Percentiles rank a stretch among this genome's conserved stretches.
These are phyloP conservation scores for Mortierella sp. DNA, from an alignment of 371 early-diverging fungal genomes.

Conservation along the genomic window DNA sequence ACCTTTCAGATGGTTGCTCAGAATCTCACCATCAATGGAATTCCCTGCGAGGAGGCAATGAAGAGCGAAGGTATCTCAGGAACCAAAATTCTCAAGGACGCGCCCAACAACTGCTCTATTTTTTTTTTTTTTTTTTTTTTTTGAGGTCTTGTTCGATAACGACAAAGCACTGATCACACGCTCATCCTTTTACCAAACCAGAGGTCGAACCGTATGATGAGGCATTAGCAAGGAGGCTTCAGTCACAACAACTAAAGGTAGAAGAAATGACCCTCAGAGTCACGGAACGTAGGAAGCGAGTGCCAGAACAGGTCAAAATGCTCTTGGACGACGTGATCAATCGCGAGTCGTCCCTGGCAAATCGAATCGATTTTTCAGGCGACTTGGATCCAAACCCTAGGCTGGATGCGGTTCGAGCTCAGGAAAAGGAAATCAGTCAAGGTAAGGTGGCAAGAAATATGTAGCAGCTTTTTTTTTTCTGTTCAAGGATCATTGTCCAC, in stretches of 20 bases:
- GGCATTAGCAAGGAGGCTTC: slow-evolving; percentile 26
- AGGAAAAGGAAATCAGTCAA: neutral
- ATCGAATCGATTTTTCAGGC: slow-evolving; percentile 36
- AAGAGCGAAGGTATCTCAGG: slow-evolving; percentile 27
- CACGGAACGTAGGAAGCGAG: slow-evolving; percentile 52
- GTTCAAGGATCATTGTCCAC: neutral
- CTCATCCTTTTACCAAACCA: neutral
- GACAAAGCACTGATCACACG: neutral
- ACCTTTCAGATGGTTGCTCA: slow-evolving; percentile 37
- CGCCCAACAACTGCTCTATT: neutral
- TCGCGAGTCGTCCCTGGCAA: slow-evolving; percentile 38
- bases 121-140: neutral
- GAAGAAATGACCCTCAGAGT: slow-evolving; percentile 48
- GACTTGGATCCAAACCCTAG: slow-evolving; percentile 6
- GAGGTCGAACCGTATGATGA: slow-evolving; percentile 49
- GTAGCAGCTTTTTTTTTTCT: too few species aligned
- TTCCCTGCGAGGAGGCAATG: slow-evolving; percentile 45
- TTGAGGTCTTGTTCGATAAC: too few species aligned
- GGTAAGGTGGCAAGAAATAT: too few species aligned
- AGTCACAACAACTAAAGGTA: slow-evolving; percentile 27
- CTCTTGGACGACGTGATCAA: slow-evolving; percentile 46
- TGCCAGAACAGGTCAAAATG: slow-evolving; percentile 54
- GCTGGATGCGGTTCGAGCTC: neutral
- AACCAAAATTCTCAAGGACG: too few species aligned
- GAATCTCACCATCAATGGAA: slow-evolving; percentile 47